phyloP scores from a whole-genome alignment of 2,329 filamentous ascomycete species.

The Fulvia fulva region DNA sequence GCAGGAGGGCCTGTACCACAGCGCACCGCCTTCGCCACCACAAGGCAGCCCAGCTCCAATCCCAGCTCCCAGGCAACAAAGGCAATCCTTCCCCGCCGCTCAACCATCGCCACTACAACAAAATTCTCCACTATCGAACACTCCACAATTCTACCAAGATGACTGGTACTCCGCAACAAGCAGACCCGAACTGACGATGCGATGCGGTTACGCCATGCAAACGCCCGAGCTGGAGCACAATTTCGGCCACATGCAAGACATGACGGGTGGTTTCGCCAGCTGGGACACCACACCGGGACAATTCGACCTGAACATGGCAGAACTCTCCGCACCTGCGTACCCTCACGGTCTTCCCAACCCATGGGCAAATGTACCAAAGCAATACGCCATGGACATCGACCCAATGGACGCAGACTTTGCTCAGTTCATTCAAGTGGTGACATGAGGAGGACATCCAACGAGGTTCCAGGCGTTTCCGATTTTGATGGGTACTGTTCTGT shows the following conservation, averaged over 20 bases:
- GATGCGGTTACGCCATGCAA: conserved; percentile 21
- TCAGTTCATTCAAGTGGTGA: conserved; percentile 27
- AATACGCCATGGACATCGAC: conserved; percentile 27
- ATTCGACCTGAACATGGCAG: conserved; percentile 12
- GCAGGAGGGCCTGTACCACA: conserved; percentile 24
- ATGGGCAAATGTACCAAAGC: not conserved
- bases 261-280: conserved; percentile 1
- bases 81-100: conserved; percentile 10
- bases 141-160: conserved; percentile 31
- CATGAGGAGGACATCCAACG: conserved; percentile 10
- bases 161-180: conserved; percentile 26
- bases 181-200: conserved; percentile 20
- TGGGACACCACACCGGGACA: conserved; percentile 11
- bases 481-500: not conserved
- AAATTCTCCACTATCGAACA: conserved; percentile 23
- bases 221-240: conserved; percentile 13
- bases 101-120: conserved; percentile 26
- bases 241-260: conserved; percentile 4
- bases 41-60: conserved; percentile 23
- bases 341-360: not conserved
- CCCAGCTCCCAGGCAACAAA: conserved; percentile 4
- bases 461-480: not conserved
- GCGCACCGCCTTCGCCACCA: conserved; percentile 27
- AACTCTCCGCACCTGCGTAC: conserved; percentile 1
- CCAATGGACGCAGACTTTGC: conserved; percentile 31